These are phyloP conservation scores for Berberis thunbergii DNA, from an alignment of 164 flowering plant species.

Conservation along the genomic window DNA sequence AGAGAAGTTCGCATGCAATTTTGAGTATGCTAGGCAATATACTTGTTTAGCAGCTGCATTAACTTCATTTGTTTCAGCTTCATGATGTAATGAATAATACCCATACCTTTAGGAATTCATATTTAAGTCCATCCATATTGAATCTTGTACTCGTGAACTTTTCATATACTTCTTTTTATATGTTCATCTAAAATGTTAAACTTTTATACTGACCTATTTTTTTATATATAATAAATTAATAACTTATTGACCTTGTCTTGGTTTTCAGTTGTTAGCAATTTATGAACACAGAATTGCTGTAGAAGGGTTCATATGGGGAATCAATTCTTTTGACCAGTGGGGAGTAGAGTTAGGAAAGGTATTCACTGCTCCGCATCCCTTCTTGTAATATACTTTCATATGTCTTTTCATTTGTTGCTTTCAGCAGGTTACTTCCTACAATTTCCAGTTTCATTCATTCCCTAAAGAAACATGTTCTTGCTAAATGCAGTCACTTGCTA, in stretches of 20 bases:
- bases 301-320: slow-evolving; percentile 95
- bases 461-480: background rate
- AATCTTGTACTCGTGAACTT: background rate
- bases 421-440: background rate
- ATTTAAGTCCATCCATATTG: too few species aligned
- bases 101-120: too few species aligned
- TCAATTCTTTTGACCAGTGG: slow-evolving; percentile 99
- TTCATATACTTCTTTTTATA: background rate
- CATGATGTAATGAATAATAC: too few species aligned
- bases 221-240: too few species aligned
- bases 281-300: slow-evolving; percentile 96
- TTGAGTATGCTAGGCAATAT: too few species aligned
- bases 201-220: too few species aligned
- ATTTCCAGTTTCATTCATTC: background rate
- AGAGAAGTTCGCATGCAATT: too few species aligned
- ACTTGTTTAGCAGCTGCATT: too few species aligned
- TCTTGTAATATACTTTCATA: background rate
- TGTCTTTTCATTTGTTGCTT: background rate
- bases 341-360: slow-evolving; percentile 99
- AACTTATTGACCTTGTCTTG: background rate
- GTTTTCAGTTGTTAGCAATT: slow-evolving; percentile 74
- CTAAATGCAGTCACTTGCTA: slow-evolving; percentile 64
- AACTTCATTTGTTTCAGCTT: too few species aligned
- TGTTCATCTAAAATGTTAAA: background rate
- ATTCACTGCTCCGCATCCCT: background rate